Evolutionary conservation across 2,329 filamentous ascomycete species (phyloP).

Genomic region (Exutisphaerella laricina): DNA sequence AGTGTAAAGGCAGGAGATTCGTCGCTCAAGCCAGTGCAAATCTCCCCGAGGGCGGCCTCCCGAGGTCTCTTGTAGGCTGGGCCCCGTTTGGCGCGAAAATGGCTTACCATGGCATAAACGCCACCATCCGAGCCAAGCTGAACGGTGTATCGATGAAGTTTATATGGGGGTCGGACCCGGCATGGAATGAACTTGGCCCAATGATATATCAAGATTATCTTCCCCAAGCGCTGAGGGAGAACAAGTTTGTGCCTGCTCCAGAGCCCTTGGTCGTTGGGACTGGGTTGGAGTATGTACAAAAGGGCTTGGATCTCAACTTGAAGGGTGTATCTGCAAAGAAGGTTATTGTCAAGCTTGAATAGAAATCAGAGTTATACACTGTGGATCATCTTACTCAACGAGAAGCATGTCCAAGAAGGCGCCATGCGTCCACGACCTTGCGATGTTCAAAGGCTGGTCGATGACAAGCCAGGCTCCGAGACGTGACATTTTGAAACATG

Average conservation of each 20-base stretch:
- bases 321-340: slow-evolving; percentile 28
- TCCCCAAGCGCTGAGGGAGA: slow-evolving; percentile 24
- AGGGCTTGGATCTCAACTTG: slow-evolving; percentile 23
- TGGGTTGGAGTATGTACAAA: slow-evolving; percentile 29
- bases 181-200: slow-evolving; percentile 3
- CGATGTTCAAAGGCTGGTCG: too few relatives aligned
- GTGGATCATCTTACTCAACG: too few relatives aligned
- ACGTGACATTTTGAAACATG: too few relatives aligned
- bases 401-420: too few relatives aligned
- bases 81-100: neutral
- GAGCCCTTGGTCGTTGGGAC: slow-evolving; percentile 34
- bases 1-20: slow-evolving; percentile 28
- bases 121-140: neutral
- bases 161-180: slow-evolving; percentile 12
- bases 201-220: slow-evolving; percentile 11
- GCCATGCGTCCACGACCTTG: too few relatives aligned
- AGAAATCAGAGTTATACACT: neutral
- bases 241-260: slow-evolving; percentile 26
- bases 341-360: slow-evolving; percentile 24
- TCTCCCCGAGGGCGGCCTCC: slow-evolving; percentile 7
- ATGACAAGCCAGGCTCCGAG: too few relatives aligned
- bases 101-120: neutral
- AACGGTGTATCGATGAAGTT: slow-evolving; percentile 6
- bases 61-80: neutral
- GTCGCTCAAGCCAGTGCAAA: slow-evolving; percentile 22